A percentile compares a stretch with the other conserved stretches of the same genome.
phyloP scores from a whole-genome alignment of 352 stramenopile genomes.

The Globisporangium alternatum region DNA sequence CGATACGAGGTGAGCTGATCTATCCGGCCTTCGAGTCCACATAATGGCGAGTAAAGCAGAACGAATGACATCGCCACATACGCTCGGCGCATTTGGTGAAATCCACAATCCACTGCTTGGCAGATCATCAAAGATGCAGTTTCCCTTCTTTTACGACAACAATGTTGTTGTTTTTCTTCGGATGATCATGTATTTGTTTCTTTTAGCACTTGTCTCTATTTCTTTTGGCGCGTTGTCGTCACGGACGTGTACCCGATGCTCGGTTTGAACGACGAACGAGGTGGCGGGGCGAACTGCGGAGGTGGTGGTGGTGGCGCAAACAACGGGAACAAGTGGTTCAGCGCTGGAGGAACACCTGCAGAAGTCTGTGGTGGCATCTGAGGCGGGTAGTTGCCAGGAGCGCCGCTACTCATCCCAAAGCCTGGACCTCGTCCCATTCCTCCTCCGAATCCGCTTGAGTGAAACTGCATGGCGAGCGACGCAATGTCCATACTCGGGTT shows the following conservation, averaged over 20 bases:
- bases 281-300: slow-evolving; percentile 28
- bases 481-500: slow-evolving; percentile 45
- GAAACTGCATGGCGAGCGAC: slow-evolving; percentile 81
- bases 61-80: too few species aligned
- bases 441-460: slow-evolving; percentile 19
- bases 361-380: slow-evolving; percentile 32
- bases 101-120: too few species aligned
- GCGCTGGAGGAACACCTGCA: not conserved
- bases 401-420: slow-evolving; percentile 22
- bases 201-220: slow-evolving; percentile 25
- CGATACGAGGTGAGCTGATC: not conserved
- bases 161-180: too few species aligned
- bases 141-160: not conserved
- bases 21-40: not conserved
- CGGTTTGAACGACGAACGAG: slow-evolving; percentile 54
- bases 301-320: slow-evolving; percentile 33
- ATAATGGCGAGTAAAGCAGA: not conserved
- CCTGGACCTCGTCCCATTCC: slow-evolving; percentile 16
- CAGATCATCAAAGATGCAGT: too few species aligned
- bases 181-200: not conserved
- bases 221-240: slow-evolving; percentile 60
- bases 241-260: slow-evolving; percentile 80
- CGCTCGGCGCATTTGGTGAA: too few species aligned
- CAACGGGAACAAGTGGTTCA: slow-evolving; percentile 34
- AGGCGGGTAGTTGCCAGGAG: slow-evolving; percentile 15